These are phyloP conservation scores for Metschnikowia hibisci DNA, from an alignment of 805 yeast species.

Conservation along the genomic window DNA sequence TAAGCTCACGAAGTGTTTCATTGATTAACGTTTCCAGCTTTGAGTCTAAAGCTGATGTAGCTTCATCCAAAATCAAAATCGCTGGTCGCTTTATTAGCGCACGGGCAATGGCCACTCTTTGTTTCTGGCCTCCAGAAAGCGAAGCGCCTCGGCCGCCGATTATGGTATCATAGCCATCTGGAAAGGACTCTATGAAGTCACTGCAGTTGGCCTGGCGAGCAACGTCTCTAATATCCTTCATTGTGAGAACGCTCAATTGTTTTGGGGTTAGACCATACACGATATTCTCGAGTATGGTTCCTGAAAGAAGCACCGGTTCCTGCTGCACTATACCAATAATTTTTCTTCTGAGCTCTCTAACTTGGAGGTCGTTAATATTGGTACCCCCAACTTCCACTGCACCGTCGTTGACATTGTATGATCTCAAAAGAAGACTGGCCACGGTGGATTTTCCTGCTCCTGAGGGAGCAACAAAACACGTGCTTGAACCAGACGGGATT, in stretches of 20 bases:
- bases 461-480: constrained; percentile 51
- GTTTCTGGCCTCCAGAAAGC: constrained; percentile 74
- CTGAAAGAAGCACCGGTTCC: constrained; percentile 56
- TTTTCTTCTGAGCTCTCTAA: constrained; percentile 45
- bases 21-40: constrained; percentile 45
- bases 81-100: constrained; percentile 66
- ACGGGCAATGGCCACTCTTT: constrained; percentile 71
- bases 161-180: constrained; percentile 57
- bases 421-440: constrained; percentile 49
- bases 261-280: constrained; percentile 46
- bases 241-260: constrained; percentile 30
- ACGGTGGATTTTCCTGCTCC: constrained; percentile 63
- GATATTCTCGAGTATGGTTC: constrained; percentile 53
- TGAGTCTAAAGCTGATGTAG: constrained; percentile 60
- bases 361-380: constrained; percentile 45
- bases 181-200: constrained; percentile 52
- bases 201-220: constrained; percentile 54
- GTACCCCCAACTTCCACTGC: constrained; percentile 49
- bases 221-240: constrained; percentile 42
- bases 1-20: constrained; percentile 37
- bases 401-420: constrained; percentile 49
- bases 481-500: constrained; percentile 33
- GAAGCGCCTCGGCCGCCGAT: constrained; percentile 56
- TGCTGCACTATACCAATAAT: constrained; percentile 59
- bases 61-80: constrained; percentile 63